Evolutionary conservation across 2,329 filamentous ascomycete genomes (phyloP).

Genomic region (Rugonectria rugulosa): DNA sequence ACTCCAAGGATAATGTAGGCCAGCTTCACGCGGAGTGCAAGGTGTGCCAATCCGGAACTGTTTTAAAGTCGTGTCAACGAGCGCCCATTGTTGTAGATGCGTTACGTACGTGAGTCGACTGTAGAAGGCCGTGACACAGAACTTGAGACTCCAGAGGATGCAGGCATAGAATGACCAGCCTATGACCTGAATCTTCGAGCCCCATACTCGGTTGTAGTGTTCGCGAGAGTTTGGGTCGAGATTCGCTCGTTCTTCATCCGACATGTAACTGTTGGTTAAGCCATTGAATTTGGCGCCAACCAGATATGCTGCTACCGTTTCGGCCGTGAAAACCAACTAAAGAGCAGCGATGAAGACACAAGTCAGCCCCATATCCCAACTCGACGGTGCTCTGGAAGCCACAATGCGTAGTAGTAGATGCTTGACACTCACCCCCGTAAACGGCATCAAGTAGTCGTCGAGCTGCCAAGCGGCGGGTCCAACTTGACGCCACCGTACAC

Average conservation of each 20-base stretch:
- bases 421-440: constrained; percentile 29
- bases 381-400: too few relatives aligned
- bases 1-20: constrained; percentile 29
- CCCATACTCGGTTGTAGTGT: constrained; percentile 35
- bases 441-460: constrained; percentile 33
- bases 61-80: background rate
- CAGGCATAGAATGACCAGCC: constrained; percentile 43
- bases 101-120: constrained; percentile 39
- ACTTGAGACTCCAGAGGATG: constrained; percentile 42
- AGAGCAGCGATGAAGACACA: background rate
- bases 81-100: constrained; percentile 1
- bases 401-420: too few relatives aligned
- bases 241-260: constrained; percentile 22
- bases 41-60: constrained; percentile 29
- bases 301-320: constrained; percentile 31
- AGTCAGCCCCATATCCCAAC: too few relatives aligned
- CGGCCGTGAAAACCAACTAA: constrained; percentile 30
- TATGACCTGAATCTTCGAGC: constrained; percentile 42
- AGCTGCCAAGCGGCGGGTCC: constrained; percentile 26
- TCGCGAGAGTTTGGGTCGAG: constrained; percentile 19
- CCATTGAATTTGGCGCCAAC: constrained; percentile 32
- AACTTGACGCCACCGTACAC: constrained; percentile 27
- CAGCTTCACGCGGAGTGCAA: constrained; percentile 20
- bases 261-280: constrained; percentile 35
- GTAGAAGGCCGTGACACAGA: constrained; percentile 40